Percentiles rank a stretch among this genome's conserved stretches.
Evolutionary conservation across 306 rosid genomes (phyloP).

Genomic region (Prunus mongolica): DNA sequence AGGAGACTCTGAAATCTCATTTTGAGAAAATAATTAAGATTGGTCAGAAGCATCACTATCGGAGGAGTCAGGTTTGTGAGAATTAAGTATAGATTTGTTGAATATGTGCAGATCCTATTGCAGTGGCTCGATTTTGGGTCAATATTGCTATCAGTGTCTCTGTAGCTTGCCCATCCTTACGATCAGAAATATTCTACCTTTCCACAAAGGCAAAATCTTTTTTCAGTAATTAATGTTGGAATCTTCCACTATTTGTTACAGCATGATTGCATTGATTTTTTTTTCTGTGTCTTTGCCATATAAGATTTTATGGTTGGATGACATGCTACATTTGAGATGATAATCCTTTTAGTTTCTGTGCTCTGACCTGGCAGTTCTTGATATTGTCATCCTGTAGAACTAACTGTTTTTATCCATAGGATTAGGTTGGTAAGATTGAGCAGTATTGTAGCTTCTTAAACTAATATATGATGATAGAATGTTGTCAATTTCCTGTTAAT

Average conservation of each 20-base stretch:
- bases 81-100: slow-evolving; percentile 5
- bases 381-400: neutral
- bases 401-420: neutral
- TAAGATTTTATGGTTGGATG: neutral
- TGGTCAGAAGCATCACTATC: slow-evolving; percentile 77
- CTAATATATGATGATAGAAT: neutral
- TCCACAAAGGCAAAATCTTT: neutral
- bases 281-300: neutral
- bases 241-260: neutral
- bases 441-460: neutral
- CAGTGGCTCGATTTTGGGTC: neutral
- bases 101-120: neutral
- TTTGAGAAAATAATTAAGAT: slow-evolving; percentile 88
- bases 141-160: neutral
- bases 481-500: neutral
- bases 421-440: neutral
- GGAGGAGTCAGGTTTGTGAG: slow-evolving; percentile 77
- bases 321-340: neutral
- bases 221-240: neutral
- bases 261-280: neutral
- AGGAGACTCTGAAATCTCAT: slow-evolving; percentile 85
- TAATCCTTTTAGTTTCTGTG: neutral
- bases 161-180: neutral
- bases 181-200: neutral
- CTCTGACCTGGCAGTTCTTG: neutral